These are phyloP conservation scores for Apiospora koreana DNA, from an alignment of 2,329 filamentous ascomycete species.

Conservation along the genomic window DNA sequence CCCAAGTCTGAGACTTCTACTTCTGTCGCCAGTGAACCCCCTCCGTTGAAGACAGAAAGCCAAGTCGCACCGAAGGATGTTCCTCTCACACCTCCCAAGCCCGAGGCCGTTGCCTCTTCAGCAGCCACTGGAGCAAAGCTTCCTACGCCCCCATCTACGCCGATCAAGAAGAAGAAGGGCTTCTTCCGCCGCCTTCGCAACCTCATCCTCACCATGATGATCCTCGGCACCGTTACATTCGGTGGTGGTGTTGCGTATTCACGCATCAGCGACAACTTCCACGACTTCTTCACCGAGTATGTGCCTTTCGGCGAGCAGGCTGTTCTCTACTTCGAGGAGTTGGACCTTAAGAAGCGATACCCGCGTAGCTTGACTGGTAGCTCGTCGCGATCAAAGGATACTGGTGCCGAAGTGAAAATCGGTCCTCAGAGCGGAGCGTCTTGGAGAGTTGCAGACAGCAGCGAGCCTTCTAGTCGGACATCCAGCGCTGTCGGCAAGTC, in stretches of 20 bases:
- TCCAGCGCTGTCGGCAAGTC: constrained; percentile 29
- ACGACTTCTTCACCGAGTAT: constrained; percentile 99
- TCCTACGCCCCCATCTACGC: constrained; percentile 36
- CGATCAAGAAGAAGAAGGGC: constrained; percentile 62
- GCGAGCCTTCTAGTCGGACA: constrained; percentile 28
- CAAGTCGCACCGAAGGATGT: constrained; percentile 39
- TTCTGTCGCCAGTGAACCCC: constrained; percentile 45
- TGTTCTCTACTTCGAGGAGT: constrained; percentile 93
- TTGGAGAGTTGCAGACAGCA: constrained; percentile 48
- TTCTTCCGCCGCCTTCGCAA: constrained; percentile 73
- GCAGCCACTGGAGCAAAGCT: constrained; percentile 25
- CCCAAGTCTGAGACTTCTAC: constrained; percentile 54
- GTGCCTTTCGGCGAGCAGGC: constrained; percentile 92
- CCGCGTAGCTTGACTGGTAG: constrained; percentile 47
- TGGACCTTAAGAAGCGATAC: constrained; percentile 88
- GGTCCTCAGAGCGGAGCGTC: constrained; percentile 83
- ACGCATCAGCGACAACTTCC: constrained; percentile 93
- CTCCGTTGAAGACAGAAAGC: constrained; percentile 35
- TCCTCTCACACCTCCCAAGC: constrained; percentile 42
- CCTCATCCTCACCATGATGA: constrained; percentile 73
- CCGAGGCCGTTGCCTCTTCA: constrained; percentile 35
- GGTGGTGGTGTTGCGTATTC: constrained; percentile 91
- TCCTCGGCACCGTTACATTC: constrained; percentile 78
- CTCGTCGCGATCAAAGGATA: constrained; percentile 53
- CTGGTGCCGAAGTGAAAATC: constrained; percentile 76